Conservation (phyloP, 2,329 filamentous ascomycete genomes). For the Torrubiella hemipterigena region DNA sequence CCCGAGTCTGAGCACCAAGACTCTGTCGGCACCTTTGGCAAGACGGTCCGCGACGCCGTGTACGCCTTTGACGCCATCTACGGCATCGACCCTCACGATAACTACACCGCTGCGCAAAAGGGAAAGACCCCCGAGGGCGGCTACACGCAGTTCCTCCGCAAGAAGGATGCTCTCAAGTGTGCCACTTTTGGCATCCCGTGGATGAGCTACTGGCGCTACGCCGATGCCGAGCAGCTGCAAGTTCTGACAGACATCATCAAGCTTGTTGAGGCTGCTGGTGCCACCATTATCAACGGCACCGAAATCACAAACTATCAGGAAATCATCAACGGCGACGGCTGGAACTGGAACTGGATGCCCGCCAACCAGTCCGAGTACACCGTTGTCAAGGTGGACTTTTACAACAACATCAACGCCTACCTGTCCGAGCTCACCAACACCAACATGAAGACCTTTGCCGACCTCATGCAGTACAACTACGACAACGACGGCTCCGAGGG, state of each 20-base stretch:
- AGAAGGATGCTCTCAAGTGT: conserved; percentile 40
- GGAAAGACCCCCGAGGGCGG: conserved; percentile 41
- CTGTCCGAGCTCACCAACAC: conserved; percentile 52
- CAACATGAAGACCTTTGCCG: conserved; percentile 43
- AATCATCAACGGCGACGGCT: conserved; percentile 54
- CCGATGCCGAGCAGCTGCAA: conserved; percentile 40
- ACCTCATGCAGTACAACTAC: conserved; percentile 54
- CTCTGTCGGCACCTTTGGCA: conserved; percentile 54
- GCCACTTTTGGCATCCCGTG: conserved; percentile 61
- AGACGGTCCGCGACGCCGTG: conserved; percentile 56
- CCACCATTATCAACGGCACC: conserved; percentile 56
- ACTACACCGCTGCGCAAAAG: conserved; percentile 49
- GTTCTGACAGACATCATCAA: conserved; percentile 35
- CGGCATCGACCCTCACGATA: conserved; percentile 50
- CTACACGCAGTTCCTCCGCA: conserved; percentile 44
- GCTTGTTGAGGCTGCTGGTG: conserved; percentile 47
- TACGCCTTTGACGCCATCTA: conserved; percentile 58
- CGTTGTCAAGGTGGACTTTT: conserved; percentile 60
- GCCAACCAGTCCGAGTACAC: conserved; percentile 67
- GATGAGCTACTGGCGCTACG: conserved; percentile 57
- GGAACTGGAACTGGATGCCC: conserved; percentile 63
- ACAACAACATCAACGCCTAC: conserved; percentile 49
- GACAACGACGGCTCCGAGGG: conserved; percentile 56
- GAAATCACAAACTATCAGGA: conserved; percentile 52
- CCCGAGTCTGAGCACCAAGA: conserved; percentile 59